phyloP scores from a whole-genome alignment of 2,329 filamentous ascomycete genomes.

The Arthrobotrys sphaeroides region DNA sequence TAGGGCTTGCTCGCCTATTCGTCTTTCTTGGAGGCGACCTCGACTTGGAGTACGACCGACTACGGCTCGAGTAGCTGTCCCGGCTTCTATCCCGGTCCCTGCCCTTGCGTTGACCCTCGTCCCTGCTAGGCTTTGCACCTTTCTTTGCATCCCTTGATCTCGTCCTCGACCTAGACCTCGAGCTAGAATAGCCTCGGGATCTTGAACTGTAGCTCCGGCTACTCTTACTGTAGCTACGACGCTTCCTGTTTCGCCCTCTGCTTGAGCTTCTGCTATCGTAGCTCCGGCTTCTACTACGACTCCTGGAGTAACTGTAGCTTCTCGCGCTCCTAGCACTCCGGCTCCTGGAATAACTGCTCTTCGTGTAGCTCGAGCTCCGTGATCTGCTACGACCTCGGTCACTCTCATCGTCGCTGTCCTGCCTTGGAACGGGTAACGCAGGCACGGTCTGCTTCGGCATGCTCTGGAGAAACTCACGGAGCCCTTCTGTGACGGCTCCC shows the following conservation, averaged over 20 bases:
- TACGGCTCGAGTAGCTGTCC: conserved; percentile 58
- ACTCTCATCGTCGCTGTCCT: conserved; percentile 44
- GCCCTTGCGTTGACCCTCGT: conserved; percentile 59
- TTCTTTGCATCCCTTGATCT: conserved; percentile 24
- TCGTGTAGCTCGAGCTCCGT: conserved; percentile 46
- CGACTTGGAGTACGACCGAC: conserved; percentile 53
- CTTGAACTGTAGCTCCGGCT: conserved; percentile 60
- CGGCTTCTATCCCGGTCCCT: conserved; percentile 60
- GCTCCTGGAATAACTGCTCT: conserved; percentile 38
- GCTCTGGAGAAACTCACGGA: conserved; percentile 89
- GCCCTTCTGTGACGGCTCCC: conserved; percentile 91
- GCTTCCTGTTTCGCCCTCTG: conserved; percentile 65
- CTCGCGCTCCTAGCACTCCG: conserved; percentile 39
- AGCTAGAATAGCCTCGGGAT: conserved; percentile 65
- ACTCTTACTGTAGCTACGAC: conserved; percentile 35
- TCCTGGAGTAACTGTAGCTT: conserved; percentile 55
- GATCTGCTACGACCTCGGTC: conserved; percentile 35
- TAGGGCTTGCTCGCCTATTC: conserved; percentile 39
- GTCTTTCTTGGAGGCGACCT: conserved; percentile 36
- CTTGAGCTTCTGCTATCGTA: conserved; percentile 53
- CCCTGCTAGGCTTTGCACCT: conserved; percentile 20
- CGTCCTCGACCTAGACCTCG: conserved; percentile 58
- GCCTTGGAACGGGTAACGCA: conserved; percentile 54
- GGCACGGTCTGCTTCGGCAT: conserved; percentile 78
- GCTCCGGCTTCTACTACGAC: conserved; percentile 54